These are phyloP conservation scores for Beauveria bassiana DNA, from an alignment of 2,329 filamentous ascomycete species.

Conservation along the genomic window DNA sequence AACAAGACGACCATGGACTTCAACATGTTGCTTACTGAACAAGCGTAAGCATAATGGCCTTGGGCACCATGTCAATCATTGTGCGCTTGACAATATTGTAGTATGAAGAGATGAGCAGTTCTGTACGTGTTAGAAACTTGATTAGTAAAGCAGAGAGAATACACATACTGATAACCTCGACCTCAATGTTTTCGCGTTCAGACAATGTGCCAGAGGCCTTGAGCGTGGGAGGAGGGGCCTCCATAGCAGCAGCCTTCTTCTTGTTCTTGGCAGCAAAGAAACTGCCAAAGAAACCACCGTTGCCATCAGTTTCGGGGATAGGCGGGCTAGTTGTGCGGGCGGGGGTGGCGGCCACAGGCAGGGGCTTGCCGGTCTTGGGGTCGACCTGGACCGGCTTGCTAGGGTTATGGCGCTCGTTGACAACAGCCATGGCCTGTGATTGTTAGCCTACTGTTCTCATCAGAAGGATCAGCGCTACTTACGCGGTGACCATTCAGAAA, in stretches of 20 bases:
- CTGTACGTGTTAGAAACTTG: constrained; percentile 32
- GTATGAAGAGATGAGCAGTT: constrained; percentile 92
- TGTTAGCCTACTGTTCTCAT: constrained; percentile 13
- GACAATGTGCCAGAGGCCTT: constrained; percentile 92
- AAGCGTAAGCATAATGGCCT: constrained; percentile 96
- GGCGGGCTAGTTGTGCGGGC: constrained; percentile 70
- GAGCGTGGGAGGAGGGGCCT: constrained; percentile 81
- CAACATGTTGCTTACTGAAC: constrained; percentile 64
- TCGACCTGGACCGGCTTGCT: constrained; percentile 88
- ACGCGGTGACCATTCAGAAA: constrained; percentile 92
- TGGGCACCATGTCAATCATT: constrained; percentile 99
- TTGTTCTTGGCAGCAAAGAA: constrained; percentile 99
- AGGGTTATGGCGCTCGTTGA: constrained; percentile 82
- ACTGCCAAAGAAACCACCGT: constrained; percentile 88
- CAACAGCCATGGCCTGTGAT: constrained; percentile 81
- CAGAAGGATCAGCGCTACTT: constrained; percentile 28
- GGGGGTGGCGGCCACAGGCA: constrained; percentile 57
- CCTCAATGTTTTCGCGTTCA: constrained; percentile 90
- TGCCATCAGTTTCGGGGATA: constrained; percentile 45
- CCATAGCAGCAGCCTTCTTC: constrained; percentile 99
- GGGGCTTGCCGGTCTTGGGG: constrained; percentile 94
- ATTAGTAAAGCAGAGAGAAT: background rate
- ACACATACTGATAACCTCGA: constrained; percentile 90
- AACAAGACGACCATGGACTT: no score
- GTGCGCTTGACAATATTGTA: constrained; percentile 97